A percentile compares a stretch with the other conserved stretches of the same genome.
Evolutionary conservation across 148 eudicot species (phyloP).

Genomic region (Selenicereus undatus): DNA sequence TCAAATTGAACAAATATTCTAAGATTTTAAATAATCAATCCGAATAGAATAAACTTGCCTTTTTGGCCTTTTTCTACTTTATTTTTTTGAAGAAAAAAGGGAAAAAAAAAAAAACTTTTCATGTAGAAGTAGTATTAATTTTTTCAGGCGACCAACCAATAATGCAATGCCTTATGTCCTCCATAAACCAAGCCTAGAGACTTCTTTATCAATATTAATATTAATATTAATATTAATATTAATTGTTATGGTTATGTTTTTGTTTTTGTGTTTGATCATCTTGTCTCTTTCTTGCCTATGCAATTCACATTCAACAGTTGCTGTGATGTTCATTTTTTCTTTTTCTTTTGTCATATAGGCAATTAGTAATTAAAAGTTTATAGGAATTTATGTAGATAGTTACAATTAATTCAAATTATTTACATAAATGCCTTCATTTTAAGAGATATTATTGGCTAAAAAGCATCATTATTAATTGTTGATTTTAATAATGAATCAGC

Average conservation of each 20-base stretch:
- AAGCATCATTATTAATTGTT: too few relatives aligned
- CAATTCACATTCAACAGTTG: not conserved
- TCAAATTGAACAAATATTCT: too few relatives aligned
- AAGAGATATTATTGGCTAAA: too few relatives aligned
- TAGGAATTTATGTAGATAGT: too few relatives aligned
- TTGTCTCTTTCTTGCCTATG: slow-evolving; percentile 6
- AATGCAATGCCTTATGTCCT: not conserved
- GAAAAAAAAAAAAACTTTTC: not conserved
- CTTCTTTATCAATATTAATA: not conserved
- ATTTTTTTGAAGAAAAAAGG: not conserved
- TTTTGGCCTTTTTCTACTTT: not conserved
- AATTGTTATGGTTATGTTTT: not conserved
- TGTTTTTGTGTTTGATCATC: not conserved
- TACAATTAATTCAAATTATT: too few relatives aligned
- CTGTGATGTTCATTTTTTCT: not conserved
- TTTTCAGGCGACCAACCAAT: not conserved
- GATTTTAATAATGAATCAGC: too few relatives aligned
- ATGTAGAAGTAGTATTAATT: too few relatives aligned
- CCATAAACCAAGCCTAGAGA: not conserved
- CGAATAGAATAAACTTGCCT: not conserved
- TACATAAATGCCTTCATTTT: too few relatives aligned
- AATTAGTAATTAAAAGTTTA: too few relatives aligned
- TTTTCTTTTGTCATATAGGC: not conserved
- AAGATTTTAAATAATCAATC: not conserved
- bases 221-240: not conserved